A percentile compares a stretch with the other conserved stretches of the same genome.
These are phyloP conservation scores for Paramecium biaurelia DNA, from an alignment of 73 alveolate genomes.

Conservation along the genomic window DNA sequence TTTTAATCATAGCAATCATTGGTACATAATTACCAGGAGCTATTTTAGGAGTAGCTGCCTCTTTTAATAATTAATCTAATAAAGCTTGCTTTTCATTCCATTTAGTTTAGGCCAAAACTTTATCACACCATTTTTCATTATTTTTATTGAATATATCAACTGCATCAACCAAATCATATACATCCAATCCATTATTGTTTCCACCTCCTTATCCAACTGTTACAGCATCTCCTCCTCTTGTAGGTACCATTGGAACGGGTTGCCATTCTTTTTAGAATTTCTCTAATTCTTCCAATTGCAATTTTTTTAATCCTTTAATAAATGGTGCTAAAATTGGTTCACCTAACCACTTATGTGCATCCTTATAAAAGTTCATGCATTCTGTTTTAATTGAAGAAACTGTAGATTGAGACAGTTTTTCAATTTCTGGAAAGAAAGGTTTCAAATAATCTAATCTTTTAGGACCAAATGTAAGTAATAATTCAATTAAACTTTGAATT, in stretches of 20 bases:
- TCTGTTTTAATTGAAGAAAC: slow-evolving; percentile 69
- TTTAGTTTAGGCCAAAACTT: slow-evolving; percentile 69
- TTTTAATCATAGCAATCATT: slow-evolving; percentile 45
- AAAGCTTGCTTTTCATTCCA: slow-evolving; percentile 83
- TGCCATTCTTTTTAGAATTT: slow-evolving; percentile 61
- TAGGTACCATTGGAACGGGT: slow-evolving; percentile 59
- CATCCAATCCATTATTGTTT: slow-evolving; percentile 67
- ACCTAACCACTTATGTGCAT: slow-evolving; percentile 77
- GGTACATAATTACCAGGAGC: slow-evolving; percentile 49
- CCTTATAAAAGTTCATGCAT: slow-evolving; percentile 79
- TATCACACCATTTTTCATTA: slow-evolving; percentile 79
- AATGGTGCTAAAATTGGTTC: slow-evolving; percentile 70
- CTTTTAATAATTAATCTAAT: slow-evolving; percentile 68
- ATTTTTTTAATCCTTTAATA: slow-evolving; percentile 68
- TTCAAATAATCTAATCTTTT: slow-evolving; percentile 71
- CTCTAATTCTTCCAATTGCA: slow-evolving; percentile 67
- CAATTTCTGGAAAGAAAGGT: slow-evolving; percentile 66
- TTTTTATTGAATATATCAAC: slow-evolving; percentile 70
- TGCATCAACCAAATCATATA: slow-evolving; percentile 81
- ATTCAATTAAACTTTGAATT: slow-evolving; percentile 46
- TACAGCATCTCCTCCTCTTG: slow-evolving; percentile 60
- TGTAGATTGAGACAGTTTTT: slow-evolving; percentile 67
- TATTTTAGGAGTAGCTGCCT: slow-evolving; percentile 52
- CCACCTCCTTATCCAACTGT: slow-evolving; percentile 64
- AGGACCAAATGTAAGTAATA: slow-evolving; percentile 70